Evolutionary conservation across 2,329 filamentous ascomycete species (phyloP).

Genomic region (Fusarium avenaceum): DNA sequence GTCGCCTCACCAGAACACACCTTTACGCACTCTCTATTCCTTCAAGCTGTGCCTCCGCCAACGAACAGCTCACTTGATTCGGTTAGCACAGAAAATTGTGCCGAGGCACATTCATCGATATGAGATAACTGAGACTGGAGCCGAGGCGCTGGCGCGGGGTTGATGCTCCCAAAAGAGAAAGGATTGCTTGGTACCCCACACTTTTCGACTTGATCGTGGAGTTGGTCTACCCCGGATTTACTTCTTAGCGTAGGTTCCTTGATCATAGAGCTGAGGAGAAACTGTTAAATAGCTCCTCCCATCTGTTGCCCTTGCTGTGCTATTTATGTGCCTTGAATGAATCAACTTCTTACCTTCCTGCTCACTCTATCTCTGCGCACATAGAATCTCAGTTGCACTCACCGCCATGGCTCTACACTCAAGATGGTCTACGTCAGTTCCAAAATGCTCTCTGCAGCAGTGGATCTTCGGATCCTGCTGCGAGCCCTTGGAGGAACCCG

Average conservation of each 20-base stretch:
- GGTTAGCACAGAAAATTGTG: constrained; percentile 12
- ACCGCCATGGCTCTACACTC: constrained; percentile 61
- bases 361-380: neutral
- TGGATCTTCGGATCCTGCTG: constrained; percentile 67
- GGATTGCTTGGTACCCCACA: constrained; percentile 32
- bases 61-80: neutral
- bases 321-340: neutral
- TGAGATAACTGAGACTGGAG: neutral
- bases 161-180: constrained; percentile 30
- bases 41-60: neutral
- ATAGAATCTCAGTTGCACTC: constrained; percentile 54
- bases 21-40: neutral
- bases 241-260: neutral
- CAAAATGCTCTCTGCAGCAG: constrained; percentile 64
- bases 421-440: constrained; percentile 60
- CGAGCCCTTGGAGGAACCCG: constrained; percentile 53
- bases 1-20: neutral
- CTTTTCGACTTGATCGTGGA: neutral
- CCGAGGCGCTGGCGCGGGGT: constrained; percentile 35
- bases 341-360: neutral
- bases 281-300: constrained; percentile 17
- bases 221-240: constrained; percentile 24
- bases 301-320: neutral
- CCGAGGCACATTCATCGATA: constrained; percentile 24
- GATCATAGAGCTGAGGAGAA: neutral